Evolutionary conservation across 352 stramenopile genomes (phyloP).

Genomic region (Pythium pyrilobum): DNA sequence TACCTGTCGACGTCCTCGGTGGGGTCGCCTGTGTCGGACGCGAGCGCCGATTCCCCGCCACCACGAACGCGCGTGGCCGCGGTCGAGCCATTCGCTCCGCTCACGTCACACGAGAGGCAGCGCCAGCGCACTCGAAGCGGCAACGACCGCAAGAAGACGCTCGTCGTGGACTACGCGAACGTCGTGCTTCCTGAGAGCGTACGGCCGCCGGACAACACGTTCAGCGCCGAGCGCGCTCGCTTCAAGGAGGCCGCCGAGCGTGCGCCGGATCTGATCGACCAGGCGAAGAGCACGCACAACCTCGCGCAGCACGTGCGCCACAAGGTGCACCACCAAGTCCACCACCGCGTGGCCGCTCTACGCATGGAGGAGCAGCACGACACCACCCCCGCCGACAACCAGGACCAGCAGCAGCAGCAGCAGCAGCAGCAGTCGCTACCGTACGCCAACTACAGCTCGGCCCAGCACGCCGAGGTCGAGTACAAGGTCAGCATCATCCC

Average conservation of each 20-base stretch:
- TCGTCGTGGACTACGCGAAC: not conserved
- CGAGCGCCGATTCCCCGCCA: conserved; percentile 6
- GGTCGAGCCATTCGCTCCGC: conserved; percentile 5
- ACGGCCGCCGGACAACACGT: not conserved
- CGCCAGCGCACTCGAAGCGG: conserved; percentile 11
- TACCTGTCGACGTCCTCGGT: conserved; percentile 25
- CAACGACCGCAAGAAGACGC: conserved; percentile 1
- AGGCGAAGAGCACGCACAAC: conserved; percentile 53
- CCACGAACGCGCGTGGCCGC: not conserved
- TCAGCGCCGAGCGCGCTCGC: conserved; percentile 24
- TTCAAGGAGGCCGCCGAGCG: conserved; percentile 43
- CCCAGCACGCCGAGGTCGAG: conserved; percentile 3
- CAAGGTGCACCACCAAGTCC: conserved; percentile 57
- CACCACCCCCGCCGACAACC: conserved; percentile 15
- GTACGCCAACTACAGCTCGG: conserved; percentile 1
- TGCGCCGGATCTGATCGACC: conserved; percentile 57
- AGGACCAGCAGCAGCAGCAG: conserved; percentile 23
- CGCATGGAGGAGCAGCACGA: conserved; percentile 49
- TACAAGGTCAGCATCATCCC: conserved; percentile 20
- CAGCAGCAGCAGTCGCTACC: conserved; percentile 16
- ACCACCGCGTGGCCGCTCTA: conserved; percentile 49
- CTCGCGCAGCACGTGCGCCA: conserved; percentile 63
- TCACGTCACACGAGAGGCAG: not conserved
- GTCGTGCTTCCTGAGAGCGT: not conserved
- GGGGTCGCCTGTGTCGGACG: conserved; percentile 2